Evolutionary conservation across 108 stramenopile species (phyloP).

Genomic region (Pseudonitzschia multiseries): DNA sequence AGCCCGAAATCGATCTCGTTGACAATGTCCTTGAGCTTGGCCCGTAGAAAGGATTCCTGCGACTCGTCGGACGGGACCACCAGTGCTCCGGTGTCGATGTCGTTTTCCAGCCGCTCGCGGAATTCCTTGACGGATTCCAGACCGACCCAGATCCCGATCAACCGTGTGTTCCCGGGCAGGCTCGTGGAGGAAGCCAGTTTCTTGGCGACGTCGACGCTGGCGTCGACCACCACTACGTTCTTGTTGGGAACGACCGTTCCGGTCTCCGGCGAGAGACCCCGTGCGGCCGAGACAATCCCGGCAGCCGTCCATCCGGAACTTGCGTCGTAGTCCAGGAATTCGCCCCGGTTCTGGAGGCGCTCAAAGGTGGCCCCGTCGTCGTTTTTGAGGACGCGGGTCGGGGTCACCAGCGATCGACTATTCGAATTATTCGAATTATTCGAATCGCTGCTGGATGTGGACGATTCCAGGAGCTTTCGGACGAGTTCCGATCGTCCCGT

Average conservation of each 20-base stretch:
- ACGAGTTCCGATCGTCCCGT: conserved; percentile 77
- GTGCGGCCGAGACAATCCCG: conserved; percentile 54
- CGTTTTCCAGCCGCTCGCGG: conserved; percentile 49
- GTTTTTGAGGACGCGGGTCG: conserved; percentile 42
- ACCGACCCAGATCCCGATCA: conserved; percentile 85
- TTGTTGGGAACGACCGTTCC: background rate
- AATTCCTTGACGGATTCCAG: conserved; percentile 66
- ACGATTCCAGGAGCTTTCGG: conserved; percentile 44
- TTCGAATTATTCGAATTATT: background rate
- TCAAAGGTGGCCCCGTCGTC: conserved; percentile 63
- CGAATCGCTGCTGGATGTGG: conserved; percentile 1
- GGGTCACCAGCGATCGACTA: conserved; percentile 27
- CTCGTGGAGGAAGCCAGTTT: conserved; percentile 25
- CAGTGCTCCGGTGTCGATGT: conserved; percentile 50
- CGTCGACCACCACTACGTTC: conserved; percentile 78
- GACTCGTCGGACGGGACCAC: conserved; percentile 61
- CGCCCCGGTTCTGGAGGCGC: conserved; percentile 47
- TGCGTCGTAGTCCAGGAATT: conserved; percentile 41
- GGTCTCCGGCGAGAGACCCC: conserved; percentile 11
- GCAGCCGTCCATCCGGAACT: conserved; percentile 68
- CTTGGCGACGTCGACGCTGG: conserved; percentile 62
- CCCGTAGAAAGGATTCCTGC: conserved; percentile 55
- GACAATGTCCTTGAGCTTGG: conserved; percentile 59
- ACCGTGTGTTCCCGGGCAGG: conserved; percentile 43
- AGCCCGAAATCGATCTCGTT: conserved; percentile 85